Evolutionary conservation across 2,329 filamentous ascomycete species (phyloP).

Genomic region (Ophioceras dolichostomum): DNA sequence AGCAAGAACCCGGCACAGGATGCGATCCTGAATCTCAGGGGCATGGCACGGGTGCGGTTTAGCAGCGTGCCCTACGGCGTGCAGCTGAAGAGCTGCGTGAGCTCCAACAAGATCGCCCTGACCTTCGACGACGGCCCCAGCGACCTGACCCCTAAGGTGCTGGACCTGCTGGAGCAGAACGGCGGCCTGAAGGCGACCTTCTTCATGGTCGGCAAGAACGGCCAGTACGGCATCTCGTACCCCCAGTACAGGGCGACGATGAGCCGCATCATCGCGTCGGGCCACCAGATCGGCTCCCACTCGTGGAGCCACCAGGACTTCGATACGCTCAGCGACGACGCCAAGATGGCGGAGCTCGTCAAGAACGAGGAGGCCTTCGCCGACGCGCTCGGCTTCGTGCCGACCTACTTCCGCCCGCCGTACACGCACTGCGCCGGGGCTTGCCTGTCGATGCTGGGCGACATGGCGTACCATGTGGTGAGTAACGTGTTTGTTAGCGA

Average conservation of each 20-base stretch:
- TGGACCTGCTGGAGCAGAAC: slow-evolving; percentile 19
- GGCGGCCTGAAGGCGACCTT: slow-evolving; percentile 21
- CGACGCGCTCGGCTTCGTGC: slow-evolving; percentile 23
- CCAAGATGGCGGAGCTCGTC: slow-evolving; percentile 15
- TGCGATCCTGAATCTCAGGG: not conserved
- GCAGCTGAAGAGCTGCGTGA: slow-evolving; percentile 19
- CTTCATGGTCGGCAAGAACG: slow-evolving; percentile 22
- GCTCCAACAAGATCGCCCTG: slow-evolving; percentile 18
- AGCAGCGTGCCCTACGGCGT: slow-evolving; percentile 16
- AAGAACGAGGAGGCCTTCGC: slow-evolving; percentile 25
- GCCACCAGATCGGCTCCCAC: slow-evolving; percentile 28
- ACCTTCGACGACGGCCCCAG: slow-evolving; percentile 25
- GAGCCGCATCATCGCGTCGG: slow-evolving; percentile 21
- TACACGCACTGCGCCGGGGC: slow-evolving; percentile 16
- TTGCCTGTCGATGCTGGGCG: slow-evolving; percentile 13
- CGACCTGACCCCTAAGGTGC: slow-evolving; percentile 18
- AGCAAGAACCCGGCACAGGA: too few species aligned
- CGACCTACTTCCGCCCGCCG: slow-evolving; percentile 29
- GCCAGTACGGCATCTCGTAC: slow-evolving; percentile 23
- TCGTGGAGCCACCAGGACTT: slow-evolving; percentile 21
- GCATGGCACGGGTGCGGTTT: slow-evolving; percentile 10
- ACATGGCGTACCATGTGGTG: slow-evolving; percentile 19
- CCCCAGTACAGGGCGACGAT: slow-evolving; percentile 18
- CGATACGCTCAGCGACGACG: not conserved
- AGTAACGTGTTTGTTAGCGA: not conserved